Evolutionary conservation across 257 asterid genomes (phyloP).

Genomic region (Leonotis leonurus): DNA sequence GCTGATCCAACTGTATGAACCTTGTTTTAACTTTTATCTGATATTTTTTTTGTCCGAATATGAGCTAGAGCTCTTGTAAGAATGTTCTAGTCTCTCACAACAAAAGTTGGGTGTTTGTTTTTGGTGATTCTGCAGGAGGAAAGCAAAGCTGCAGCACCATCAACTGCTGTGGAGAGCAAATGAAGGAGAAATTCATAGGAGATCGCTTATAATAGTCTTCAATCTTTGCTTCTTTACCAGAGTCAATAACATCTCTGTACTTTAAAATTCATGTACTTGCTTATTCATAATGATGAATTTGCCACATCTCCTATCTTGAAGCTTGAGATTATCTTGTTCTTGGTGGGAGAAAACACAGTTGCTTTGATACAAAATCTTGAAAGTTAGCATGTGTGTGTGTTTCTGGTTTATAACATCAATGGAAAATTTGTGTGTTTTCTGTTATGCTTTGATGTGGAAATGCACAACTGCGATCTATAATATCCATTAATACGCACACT

Average conservation of each 20-base stretch:
- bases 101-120: background rate
- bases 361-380: background rate
- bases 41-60: background rate
- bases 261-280: slow-evolving; percentile 14
- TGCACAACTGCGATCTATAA: background rate
- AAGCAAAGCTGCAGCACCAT: slow-evolving; percentile 20
- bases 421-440: background rate
- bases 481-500: background rate
- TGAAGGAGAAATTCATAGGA: slow-evolving; percentile 13
- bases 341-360: background rate
- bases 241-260: background rate
- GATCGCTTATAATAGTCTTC: background rate
- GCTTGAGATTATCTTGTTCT: background rate
- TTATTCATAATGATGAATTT: slow-evolving; percentile 8
- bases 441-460: background rate
- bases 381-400: background rate
- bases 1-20: slow-evolving; percentile 28
- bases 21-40: background rate
- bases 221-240: slow-evolving; percentile 7
- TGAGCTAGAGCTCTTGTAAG: background rate
- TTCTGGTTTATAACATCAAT: background rate
- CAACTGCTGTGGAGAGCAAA: slow-evolving; percentile 27
- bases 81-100: background rate
- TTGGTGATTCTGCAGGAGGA: slow-evolving; percentile 34
- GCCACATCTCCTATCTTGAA: background rate